Conservation (phyloP, 1,284 basidiomycete genomes). For the Xanthoconium separans region DNA sequence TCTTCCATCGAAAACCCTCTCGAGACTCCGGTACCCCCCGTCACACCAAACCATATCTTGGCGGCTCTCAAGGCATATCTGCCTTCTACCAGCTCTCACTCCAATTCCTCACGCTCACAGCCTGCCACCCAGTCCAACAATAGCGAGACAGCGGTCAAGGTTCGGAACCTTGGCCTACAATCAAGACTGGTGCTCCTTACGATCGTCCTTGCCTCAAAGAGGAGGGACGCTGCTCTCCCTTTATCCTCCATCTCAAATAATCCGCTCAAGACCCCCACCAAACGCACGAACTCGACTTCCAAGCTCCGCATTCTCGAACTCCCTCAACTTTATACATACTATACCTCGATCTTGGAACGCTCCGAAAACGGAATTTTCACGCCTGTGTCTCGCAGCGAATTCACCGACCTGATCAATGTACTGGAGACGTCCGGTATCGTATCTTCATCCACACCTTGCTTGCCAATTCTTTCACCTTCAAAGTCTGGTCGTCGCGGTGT, state of each 20-base stretch:
- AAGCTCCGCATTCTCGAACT: conserved; percentile 47
- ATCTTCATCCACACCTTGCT: conserved; percentile 31
- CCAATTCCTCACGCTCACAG: conserved; percentile 16
- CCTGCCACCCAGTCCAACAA: conserved; percentile 37
- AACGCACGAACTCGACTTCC: conserved; percentile 44
- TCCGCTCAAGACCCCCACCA: conserved; percentile 47
- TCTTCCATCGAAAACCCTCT: conserved; percentile 39
- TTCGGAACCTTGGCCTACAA: conserved; percentile 68
- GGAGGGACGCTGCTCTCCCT: conserved; percentile 55
- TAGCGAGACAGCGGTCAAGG: conserved; percentile 64
- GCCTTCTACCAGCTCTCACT: conserved; percentile 43
- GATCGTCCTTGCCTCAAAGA: conserved; percentile 60
- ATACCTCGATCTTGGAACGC: conserved; percentile 55
- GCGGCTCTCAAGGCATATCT: conserved; percentile 67
- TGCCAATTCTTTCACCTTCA: conserved; percentile 39
- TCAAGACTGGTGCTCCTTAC: conserved; percentile 65
- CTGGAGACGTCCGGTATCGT: conserved; percentile 72
- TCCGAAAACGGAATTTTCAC: conserved; percentile 53
- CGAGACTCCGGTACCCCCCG: conserved; percentile 40
- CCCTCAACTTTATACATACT: conserved; percentile 62
- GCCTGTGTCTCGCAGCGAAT: conserved; percentile 72
- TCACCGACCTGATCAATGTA: conserved; percentile 65
- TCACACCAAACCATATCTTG: conserved; percentile 64
- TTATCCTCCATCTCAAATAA: conserved; percentile 40
- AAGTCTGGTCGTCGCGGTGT: conserved; percentile 47